Evolutionary conservation across 805 yeast species (phyloP).

Genomic region (Cyberlindnera nakhonratchasimensis): DNA sequence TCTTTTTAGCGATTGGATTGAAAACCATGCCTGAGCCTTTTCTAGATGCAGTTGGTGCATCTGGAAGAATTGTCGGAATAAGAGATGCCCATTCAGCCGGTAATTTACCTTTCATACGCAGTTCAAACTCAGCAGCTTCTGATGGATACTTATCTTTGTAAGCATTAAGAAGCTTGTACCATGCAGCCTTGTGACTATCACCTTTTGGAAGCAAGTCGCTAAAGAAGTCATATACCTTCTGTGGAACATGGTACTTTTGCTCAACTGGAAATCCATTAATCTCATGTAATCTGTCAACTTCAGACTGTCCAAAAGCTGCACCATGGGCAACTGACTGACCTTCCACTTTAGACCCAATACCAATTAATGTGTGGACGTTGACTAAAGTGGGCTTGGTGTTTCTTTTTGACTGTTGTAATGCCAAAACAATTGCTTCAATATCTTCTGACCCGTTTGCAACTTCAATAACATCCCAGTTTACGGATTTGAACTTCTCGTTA

Average conservation of each 20-base stretch:
- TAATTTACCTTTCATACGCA: slow-evolving; percentile 73
- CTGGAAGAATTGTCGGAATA: slow-evolving; percentile 74
- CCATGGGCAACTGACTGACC: slow-evolving; percentile 96
- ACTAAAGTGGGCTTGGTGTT: slow-evolving; percentile 86
- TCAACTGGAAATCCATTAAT: slow-evolving; percentile 85
- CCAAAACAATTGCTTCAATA: slow-evolving; percentile 61
- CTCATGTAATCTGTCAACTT: slow-evolving; percentile 78
- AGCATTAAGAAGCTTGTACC: slow-evolving; percentile 60
- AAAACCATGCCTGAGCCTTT: slow-evolving; percentile 84
- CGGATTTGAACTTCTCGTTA: slow-evolving; percentile 73
- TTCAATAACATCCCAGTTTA: slow-evolving; percentile 85
- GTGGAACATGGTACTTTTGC: slow-evolving; percentile 71
- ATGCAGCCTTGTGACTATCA: slow-evolving; percentile 58
- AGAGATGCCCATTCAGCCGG: slow-evolving; percentile 77
- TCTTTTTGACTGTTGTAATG: slow-evolving; percentile 77
- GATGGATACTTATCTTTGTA: slow-evolving; percentile 71
- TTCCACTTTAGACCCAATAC: slow-evolving; percentile 78
- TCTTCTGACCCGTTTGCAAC: slow-evolving; percentile 81
- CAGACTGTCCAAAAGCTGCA: slow-evolving; percentile 90
- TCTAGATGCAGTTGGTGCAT: slow-evolving; percentile 82
- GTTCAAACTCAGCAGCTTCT: slow-evolving; percentile 68
- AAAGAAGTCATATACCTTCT: slow-evolving; percentile 75
- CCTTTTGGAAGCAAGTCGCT: slow-evolving; percentile 55
- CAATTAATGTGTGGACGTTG: slow-evolving; percentile 85
- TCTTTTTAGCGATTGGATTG: slow-evolving; percentile 9